Base-by-base conservation (phyloP, 1,284 basidiomycete species). In the Kwoniella shivajii region DNA sequence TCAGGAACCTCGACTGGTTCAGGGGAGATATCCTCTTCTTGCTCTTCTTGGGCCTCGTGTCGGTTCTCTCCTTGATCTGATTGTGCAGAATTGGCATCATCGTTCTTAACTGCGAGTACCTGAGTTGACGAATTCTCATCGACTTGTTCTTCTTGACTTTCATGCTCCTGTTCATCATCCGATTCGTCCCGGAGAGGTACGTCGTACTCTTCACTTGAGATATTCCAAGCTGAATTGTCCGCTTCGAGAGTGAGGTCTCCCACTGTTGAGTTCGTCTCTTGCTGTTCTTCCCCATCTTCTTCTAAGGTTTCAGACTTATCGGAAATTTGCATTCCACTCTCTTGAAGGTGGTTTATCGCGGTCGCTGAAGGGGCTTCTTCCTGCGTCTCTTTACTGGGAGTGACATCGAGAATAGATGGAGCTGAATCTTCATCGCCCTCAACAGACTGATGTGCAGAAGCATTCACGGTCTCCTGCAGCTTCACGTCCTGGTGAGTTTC, bases 161-260 rank as follows among this genome's bases (percentile, higher is more conserved):
- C 39, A 10, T 50, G 42, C n/a, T 49, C 59, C 30, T 49, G 59
- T n/a, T 60, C 64, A 6, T 47, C 56, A 16, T 60, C 54, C 33
- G 81, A 37, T 82, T 34, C 37, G 14, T 38, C 24, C 11, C 22
- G 24, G 0, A 54, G 22, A 29, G 50, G 47, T n/a, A 22, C 39
- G 24, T 53, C 60, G 16, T 59, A 42, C 13, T 60, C 59, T 16
- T 49, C 53, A 2, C 55, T 43, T 0, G 60, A 54, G 11, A 58
- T 4, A 51, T 66, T 56, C 67, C 68, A 69, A 20, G 52, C 61
- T 1, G 39, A 49, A 24, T 50, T 44, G 10, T 57, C 54, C 2
- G 45, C 65, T 9, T 67, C 65, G 6, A 58, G 29, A 1, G 67
- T 67, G 27, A 47, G n/a, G 34, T 63, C 57, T 33, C 45, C 59